Percentiles rank a stretch among this genome's conserved stretches.
These are phyloP conservation scores for Amphichorda felina DNA, from an alignment of 2,329 filamentous ascomycete species.

Conservation along the genomic window DNA sequence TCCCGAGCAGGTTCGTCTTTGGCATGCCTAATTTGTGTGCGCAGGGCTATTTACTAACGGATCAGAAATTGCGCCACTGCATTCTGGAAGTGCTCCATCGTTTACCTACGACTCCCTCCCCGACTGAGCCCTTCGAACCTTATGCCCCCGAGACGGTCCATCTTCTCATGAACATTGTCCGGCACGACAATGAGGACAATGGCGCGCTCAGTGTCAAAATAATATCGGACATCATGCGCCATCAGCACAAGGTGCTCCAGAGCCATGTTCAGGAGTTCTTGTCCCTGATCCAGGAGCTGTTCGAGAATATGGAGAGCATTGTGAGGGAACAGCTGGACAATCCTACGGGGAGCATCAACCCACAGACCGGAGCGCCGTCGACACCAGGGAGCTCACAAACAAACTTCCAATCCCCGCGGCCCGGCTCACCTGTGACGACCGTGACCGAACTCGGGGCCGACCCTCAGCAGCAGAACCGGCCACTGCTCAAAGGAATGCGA, in stretches of 20 bases:
- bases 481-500: slow-evolving; percentile 86
- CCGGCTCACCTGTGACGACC: slow-evolving; percentile 78
- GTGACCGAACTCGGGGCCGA: slow-evolving; percentile 73
- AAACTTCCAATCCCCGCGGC: slow-evolving; percentile 77
- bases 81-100: slow-evolving; percentile 91
- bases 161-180: slow-evolving; percentile 77
- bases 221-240: slow-evolving; percentile 90
- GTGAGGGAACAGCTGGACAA: slow-evolving; percentile 93
- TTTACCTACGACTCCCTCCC: slow-evolving; percentile 57
- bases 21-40: neutral
- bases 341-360: slow-evolving; percentile 38
- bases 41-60: too few relatives aligned
- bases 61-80: slow-evolving; percentile 77
- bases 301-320: slow-evolving; percentile 86
- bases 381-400: slow-evolving; percentile 54
- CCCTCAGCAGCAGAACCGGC: slow-evolving; percentile 66
- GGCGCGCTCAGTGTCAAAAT: slow-evolving; percentile 97
- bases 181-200: slow-evolving; percentile 95
- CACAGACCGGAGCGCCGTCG: slow-evolving; percentile 48
- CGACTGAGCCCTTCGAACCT: slow-evolving; percentile 71
- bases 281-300: slow-evolving; percentile 86
- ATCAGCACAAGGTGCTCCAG: slow-evolving; percentile 71
- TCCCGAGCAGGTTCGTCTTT: slow-evolving; percentile 62
- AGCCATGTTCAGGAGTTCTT: slow-evolving; percentile 82
- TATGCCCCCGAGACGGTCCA: slow-evolving; percentile 86